Conservation (phyloP, 1,284 basidiomycete genomes). For the Inonotus obliquus region DNA sequence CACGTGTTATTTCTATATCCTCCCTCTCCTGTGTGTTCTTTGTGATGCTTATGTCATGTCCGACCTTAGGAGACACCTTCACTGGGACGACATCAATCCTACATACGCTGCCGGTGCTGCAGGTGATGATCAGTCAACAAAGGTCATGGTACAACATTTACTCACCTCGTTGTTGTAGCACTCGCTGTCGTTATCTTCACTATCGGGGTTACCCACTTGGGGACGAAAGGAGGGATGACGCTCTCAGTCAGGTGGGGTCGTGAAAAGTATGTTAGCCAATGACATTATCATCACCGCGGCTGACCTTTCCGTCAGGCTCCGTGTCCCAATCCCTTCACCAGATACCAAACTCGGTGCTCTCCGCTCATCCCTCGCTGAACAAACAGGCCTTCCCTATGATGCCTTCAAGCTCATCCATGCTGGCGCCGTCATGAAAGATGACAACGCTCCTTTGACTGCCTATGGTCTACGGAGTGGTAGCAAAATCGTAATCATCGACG, state of each 20-base stretch:
- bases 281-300: slow-evolving; percentile 1
- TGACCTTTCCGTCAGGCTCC: slow-evolving; percentile 35
- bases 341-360: slow-evolving; percentile 50
- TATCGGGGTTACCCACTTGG: slow-evolving; percentile 24
- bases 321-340: slow-evolving; percentile 53
- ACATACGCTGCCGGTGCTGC: slow-evolving; percentile 12
- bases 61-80: background rate
- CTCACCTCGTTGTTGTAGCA: background rate
- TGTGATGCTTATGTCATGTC: background rate
- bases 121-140: background rate
- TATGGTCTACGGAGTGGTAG: slow-evolving; percentile 58
- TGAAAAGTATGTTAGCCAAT: slow-evolving; percentile 40
- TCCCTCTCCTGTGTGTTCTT: background rate
- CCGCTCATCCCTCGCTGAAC: slow-evolving; percentile 52
- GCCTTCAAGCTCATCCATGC: slow-evolving; percentile 77
- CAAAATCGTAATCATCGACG: slow-evolving; percentile 59
- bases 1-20: background rate
- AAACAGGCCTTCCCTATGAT: slow-evolving; percentile 54
- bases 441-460: slow-evolving; percentile 42
- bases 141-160: background rate
- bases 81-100: slow-evolving; percentile 6
- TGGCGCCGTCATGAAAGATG: slow-evolving; percentile 77
- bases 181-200: slow-evolving; percentile 30
- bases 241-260: slow-evolving; percentile 62
- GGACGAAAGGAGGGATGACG: slow-evolving; percentile 33